Evolutionary conservation across 106 monocot genomes (phyloP).

Genomic region (Acorus gramineus): DNA sequence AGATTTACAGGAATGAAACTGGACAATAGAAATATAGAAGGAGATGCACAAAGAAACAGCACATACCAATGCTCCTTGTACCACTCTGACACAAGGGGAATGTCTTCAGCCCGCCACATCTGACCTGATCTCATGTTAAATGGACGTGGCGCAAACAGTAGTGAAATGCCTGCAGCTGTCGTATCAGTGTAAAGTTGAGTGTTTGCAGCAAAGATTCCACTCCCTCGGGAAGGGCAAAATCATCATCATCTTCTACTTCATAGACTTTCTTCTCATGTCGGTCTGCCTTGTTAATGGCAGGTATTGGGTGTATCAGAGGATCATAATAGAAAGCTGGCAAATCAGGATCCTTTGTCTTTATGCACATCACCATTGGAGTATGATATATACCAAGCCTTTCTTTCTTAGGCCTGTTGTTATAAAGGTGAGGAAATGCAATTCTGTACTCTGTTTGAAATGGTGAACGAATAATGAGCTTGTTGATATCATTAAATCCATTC

Average conservation of each 20-base stretch:
- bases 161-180: conserved; percentile 86
- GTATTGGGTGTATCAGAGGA: conserved; percentile 90
- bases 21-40: not conserved
- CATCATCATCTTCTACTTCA: conserved; percentile 84
- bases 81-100: no score
- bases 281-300: conserved; percentile 55
- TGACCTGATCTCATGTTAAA: conserved; percentile 95
- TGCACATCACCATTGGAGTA: conserved; percentile 99
- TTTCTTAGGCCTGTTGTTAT: conserved; percentile 96
- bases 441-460: conserved; percentile 95
- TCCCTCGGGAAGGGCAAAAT: conserved; percentile 73
- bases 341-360: conserved; percentile 97
- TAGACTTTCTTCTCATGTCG: conserved; percentile 57
- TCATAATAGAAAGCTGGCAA: conserved; percentile 98
- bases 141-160: conserved; percentile 91
- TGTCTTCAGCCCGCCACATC: conserved; percentile 42
- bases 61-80: no score
- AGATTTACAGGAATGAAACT: no score
- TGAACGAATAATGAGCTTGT: conserved; percentile 94
- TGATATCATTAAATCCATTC: conserved; percentile 99
- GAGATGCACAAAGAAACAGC: not conserved
- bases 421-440: conserved; percentile 97
- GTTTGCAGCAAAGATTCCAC: conserved; percentile 68
- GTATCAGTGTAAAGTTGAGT: conserved; percentile 93
- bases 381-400: conserved; percentile 84